phyloP scores from a whole-genome alignment of 2,329 filamentous ascomycete species.

The Pseudohalonectria lignicola region DNA sequence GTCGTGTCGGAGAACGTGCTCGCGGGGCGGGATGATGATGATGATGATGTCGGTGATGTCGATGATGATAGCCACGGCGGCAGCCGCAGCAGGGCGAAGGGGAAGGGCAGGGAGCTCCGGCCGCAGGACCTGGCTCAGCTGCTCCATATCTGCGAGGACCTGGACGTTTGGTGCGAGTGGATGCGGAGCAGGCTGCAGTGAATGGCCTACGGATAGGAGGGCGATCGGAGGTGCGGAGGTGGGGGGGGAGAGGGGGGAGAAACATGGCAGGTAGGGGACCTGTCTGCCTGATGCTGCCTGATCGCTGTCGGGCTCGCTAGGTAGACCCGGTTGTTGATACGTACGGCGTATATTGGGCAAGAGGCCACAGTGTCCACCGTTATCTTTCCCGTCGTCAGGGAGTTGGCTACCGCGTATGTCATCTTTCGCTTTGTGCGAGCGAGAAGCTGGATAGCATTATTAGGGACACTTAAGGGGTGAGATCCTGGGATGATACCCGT shows the following conservation, averaged over 20 bases:
- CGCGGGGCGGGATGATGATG: conserved; percentile 6
- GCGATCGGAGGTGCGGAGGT: not conserved
- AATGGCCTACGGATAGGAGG: conserved; percentile 5
- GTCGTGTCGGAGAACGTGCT: conserved; percentile 48
- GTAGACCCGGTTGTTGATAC: too few relatives aligned
- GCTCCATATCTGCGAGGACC: conserved; percentile 38
- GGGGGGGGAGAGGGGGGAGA: not conserved
- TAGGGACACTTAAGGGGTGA: too few relatives aligned
- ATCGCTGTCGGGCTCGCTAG: too few relatives aligned
- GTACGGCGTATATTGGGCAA: too few relatives aligned
- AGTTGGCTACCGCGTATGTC: too few relatives aligned
- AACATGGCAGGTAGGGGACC: not conserved
- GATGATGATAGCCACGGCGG: conserved; percentile 7
- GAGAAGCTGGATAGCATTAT: too few relatives aligned
- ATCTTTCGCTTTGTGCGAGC: too few relatives aligned
- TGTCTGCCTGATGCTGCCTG: too few relatives aligned
- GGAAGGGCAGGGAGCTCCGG: conserved; percentile 23
- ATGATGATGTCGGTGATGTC: conserved; percentile 3
- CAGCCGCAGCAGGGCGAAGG: conserved; percentile 10
- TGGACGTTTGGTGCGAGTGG: conserved; percentile 44
- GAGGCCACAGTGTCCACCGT: too few relatives aligned
- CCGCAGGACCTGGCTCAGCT: conserved; percentile 30
- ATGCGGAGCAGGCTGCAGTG: conserved; percentile 24
- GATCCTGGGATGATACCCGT: too few relatives aligned
- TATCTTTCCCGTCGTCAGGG: too few relatives aligned